Percentiles rank a stretch among this genome's conserved stretches.
Conservation (phyloP, 306 rosid species). For the Hippophae rhamnoides region DNA sequence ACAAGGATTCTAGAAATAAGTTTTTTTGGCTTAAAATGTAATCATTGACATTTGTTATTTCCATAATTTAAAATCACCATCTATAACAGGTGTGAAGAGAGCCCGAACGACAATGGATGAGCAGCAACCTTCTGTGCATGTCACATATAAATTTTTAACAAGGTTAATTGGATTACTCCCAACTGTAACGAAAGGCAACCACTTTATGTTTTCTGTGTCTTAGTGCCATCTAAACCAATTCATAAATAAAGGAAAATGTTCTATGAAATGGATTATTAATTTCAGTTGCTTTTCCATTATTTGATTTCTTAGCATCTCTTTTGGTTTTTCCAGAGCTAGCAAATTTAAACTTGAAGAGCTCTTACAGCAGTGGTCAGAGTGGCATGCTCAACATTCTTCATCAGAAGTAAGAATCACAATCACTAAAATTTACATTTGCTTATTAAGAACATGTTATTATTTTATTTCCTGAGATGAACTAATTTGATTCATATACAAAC, state of each 20-base stretch:
- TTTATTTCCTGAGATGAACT: too few species aligned
- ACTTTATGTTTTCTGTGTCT: background rate
- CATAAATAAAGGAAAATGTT: background rate
- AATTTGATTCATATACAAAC: too few species aligned
- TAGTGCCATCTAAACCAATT: background rate
- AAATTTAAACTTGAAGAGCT: slow-evolving; percentile 76
- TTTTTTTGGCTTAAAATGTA: too few species aligned
- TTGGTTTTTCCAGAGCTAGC: slow-evolving; percentile 56
- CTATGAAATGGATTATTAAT: too few species aligned
- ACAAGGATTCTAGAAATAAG: too few species aligned
- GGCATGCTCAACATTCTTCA: slow-evolving; percentile 62
- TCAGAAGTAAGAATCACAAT: slow-evolving; percentile 41
- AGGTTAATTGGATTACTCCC: slow-evolving; percentile 44
- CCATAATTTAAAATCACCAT: slow-evolving; percentile 36
- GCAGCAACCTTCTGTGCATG: slow-evolving; percentile 55
- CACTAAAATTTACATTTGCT: background rate
- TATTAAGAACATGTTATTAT: too few species aligned
- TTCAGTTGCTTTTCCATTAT: background rate
- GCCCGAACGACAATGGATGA: slow-evolving; percentile 48
- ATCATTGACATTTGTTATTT: slow-evolving; percentile 12
- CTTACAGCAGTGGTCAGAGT: slow-evolving; percentile 84
- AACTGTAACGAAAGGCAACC: background rate
- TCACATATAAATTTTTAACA: slow-evolving; percentile 55
- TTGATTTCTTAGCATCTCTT: slow-evolving; percentile 9
- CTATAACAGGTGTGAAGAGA: slow-evolving; percentile 64